These are phyloP conservation scores for Diaporthe helianthi DNA, from an alignment of 2,329 filamentous ascomycete species.

Conservation along the genomic window DNA sequence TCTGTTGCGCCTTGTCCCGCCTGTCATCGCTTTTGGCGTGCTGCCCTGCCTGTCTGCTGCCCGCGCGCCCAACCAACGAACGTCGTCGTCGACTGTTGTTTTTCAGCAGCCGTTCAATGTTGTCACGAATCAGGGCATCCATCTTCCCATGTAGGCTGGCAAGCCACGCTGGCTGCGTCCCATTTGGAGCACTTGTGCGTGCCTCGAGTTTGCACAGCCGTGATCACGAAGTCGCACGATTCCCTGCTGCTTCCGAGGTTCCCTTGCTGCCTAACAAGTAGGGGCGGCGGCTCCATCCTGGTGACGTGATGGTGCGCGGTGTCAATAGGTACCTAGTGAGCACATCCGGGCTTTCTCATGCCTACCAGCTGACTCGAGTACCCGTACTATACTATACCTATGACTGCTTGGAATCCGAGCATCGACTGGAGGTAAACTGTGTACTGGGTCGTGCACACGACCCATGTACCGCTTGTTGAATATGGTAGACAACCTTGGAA, in stretches of 20 bases:
- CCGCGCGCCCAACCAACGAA: not conserved
- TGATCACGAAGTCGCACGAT: constrained; percentile 9
- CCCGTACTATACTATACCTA: constrained; percentile 1
- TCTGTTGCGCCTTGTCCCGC: constrained; percentile 21
- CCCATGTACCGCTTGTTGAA: not conserved
- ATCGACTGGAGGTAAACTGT: not conserved
- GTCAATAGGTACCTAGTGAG: not conserved
- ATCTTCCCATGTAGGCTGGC: constrained; percentile 6
- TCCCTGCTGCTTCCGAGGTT: not conserved
- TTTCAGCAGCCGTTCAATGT: constrained; percentile 5
- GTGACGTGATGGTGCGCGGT: not conserved
- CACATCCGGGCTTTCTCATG: not conserved
- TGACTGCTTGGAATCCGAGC: not conserved
- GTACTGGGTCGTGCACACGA: not conserved
- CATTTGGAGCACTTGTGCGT: constrained; percentile 13
- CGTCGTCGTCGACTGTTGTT: not conserved
- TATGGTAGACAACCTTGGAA: not conserved
- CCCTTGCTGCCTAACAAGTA: constrained; percentile 5
- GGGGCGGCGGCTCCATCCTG: not conserved
- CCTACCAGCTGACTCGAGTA: no score
- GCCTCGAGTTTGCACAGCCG: not conserved
- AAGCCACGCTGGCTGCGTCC: constrained; percentile 8
- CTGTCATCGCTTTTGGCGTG: constrained; percentile 14
- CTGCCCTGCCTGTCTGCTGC: constrained; percentile 7
- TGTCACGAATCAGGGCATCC: constrained; percentile 11